Evolutionary conservation across 139 green algal species (phyloP).

Genomic region (Axilococcus clingmanii): DNA sequence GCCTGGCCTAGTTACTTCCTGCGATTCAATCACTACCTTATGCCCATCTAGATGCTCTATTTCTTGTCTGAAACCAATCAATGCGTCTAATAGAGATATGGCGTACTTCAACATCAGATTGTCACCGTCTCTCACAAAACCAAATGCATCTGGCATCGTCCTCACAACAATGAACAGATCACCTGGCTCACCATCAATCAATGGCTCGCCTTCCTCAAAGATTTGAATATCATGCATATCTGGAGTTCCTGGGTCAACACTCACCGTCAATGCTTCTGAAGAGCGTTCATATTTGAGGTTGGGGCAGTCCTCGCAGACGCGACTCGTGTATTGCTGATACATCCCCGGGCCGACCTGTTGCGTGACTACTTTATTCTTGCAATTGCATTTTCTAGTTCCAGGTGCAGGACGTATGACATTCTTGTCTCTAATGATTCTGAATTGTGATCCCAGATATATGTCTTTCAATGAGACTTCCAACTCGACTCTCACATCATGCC

Average conservation of each 20-base stretch:
- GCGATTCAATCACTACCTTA: constrained; percentile 35
- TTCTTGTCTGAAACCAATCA: constrained; percentile 70
- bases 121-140: constrained; percentile 49
- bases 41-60: constrained; percentile 92
- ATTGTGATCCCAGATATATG: constrained; percentile 78
- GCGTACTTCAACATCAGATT: constrained; percentile 55
- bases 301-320: constrained; percentile 86
- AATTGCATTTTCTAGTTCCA: constrained; percentile 95
- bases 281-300: constrained; percentile 81
- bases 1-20: constrained; percentile 44
- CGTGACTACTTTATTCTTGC: constrained; percentile 87
- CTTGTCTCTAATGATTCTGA: constrained; percentile 86
- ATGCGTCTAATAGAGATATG: constrained; percentile 81
- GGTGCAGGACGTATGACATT: constrained; percentile 68
- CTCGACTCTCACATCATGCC: constrained; percentile 73
- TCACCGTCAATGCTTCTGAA: constrained; percentile 62
- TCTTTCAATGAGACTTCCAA: constrained; percentile 80
- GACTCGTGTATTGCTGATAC: constrained; percentile 92
- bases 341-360: constrained; percentile 93
- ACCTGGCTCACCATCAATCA: constrained; percentile 89
- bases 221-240: constrained; percentile 80
- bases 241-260: constrained; percentile 86
- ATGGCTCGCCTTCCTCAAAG: constrained; percentile 91
- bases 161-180: constrained; percentile 67
- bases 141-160: constrained; percentile 24